A percentile compares a stretch with the other conserved stretches of the same genome.
These are phyloP conservation scores for Phaseolus lunatus DNA, from an alignment of 306 rosid species.

Conservation along the genomic window DNA sequence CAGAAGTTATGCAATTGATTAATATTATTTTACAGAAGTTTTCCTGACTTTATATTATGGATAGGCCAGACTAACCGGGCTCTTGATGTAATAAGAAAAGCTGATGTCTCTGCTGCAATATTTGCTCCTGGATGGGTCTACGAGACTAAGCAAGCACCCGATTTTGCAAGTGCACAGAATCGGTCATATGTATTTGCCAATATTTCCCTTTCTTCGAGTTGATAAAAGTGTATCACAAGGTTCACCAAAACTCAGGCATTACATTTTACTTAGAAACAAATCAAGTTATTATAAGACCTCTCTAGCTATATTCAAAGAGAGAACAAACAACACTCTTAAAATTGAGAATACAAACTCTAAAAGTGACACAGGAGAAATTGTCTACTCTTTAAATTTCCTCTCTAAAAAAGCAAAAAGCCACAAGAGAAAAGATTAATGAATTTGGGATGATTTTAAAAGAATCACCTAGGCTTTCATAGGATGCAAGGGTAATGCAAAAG, in stretches of 20 bases:
- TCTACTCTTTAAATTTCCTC: too few species aligned
- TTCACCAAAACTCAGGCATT: background rate
- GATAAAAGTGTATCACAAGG: background rate
- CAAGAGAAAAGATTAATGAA: too few species aligned
- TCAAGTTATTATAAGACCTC: background rate
- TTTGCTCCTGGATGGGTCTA: slow-evolving; percentile 31
- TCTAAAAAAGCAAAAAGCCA: too few species aligned
- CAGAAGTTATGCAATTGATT: background rate
- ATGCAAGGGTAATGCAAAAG: too few species aligned
- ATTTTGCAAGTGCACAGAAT: slow-evolving; percentile 6
- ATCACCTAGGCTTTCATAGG: too few species aligned
- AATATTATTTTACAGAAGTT: too few species aligned
- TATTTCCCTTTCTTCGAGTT: background rate
- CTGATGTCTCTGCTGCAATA: slow-evolving; percentile 4
- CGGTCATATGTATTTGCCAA: background rate
- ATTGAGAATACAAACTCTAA: too few species aligned
- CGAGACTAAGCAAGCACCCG: slow-evolving; percentile 18
- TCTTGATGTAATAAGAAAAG: slow-evolving; percentile 3
- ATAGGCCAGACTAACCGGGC: background rate
- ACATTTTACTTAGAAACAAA: background rate
- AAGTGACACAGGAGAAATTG: too few species aligned
- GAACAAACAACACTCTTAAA: too few species aligned
- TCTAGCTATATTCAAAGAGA: too few species aligned
- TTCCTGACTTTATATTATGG: background rate
- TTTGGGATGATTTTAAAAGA: too few species aligned